These are phyloP conservation scores for Vitis cinerea DNA, from an alignment of 164 flowering plant species.

Conservation along the genomic window DNA sequence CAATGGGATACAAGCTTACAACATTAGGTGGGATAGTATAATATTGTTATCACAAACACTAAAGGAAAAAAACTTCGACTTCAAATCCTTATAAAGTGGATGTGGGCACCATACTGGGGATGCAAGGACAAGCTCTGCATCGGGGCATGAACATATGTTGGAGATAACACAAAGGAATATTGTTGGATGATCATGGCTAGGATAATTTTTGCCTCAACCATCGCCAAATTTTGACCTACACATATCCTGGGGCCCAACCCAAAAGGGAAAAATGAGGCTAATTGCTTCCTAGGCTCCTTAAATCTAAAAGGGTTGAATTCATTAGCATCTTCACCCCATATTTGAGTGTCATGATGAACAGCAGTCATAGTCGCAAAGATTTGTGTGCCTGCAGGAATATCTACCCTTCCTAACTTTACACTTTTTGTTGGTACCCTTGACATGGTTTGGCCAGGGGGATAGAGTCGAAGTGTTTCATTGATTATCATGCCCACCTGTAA, in stretches of 20 bases:
- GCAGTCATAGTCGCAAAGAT: constrained; percentile 39
- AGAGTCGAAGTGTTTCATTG: constrained; percentile 69
- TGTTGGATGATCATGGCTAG: too few relatives aligned
- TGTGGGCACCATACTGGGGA: too few relatives aligned
- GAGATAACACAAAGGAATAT: too few relatives aligned
- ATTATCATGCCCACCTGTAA: constrained; percentile 53
- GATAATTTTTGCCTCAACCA: constrained; percentile 44
- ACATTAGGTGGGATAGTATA: too few relatives aligned
- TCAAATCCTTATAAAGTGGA: too few relatives aligned
- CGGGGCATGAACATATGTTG: too few relatives aligned
- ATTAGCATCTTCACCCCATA: constrained; percentile 41
- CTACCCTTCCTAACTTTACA: constrained; percentile 44
- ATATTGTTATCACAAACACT: too few relatives aligned
- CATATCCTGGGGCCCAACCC: constrained; percentile 47
- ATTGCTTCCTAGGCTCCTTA: constrained; percentile 25
- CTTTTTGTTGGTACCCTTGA: constrained; percentile 38
- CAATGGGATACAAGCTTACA: too few relatives aligned
- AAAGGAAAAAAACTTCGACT: too few relatives aligned
- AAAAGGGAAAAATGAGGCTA: constrained; percentile 32
- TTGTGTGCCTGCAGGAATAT: constrained; percentile 55
- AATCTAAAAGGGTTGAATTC: constrained; percentile 46
- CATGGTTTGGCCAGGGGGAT: constrained; percentile 55
- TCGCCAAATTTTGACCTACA: constrained; percentile 55
- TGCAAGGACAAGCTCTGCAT: too few relatives aligned
- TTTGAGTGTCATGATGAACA: constrained; percentile 48